A percentile compares a stretch with the other conserved stretches of the same genome.
These are phyloP conservation scores for Annulohypoxylon moriforme DNA, from an alignment of 495 filamentous ascomycete species.

Conservation along the genomic window DNA sequence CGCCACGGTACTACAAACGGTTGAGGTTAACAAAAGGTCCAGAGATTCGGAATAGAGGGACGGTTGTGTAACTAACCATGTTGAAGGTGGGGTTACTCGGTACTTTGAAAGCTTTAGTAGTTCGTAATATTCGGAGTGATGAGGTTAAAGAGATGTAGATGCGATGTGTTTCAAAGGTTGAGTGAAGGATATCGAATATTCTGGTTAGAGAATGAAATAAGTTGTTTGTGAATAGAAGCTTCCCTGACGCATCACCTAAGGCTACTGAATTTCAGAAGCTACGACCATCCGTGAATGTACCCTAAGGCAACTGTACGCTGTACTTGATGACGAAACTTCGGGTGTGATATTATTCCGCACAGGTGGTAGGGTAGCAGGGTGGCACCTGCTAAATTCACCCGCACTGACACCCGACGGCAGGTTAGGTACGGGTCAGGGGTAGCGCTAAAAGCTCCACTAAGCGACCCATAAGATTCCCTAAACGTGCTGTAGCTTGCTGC, in stretches of 20 bases:
- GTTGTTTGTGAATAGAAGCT: conserved; percentile 1
- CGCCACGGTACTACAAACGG: conserved; percentile 48
- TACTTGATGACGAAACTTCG: conserved; percentile 47
- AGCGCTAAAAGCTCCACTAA: neutral
- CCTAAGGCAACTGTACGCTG: conserved; percentile 31
- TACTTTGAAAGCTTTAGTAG: neutral
- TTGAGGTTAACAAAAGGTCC: conserved; percentile 22
- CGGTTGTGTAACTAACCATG: conserved; percentile 36
- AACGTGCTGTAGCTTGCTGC: conserved; percentile 3
- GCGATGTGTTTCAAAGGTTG: neutral
- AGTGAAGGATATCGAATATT: conserved; percentile 1
- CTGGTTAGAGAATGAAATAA: conserved; percentile 1
- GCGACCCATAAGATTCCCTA: neutral
- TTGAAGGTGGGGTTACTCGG: conserved; percentile 15
- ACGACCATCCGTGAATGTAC: neutral
- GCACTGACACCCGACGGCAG: neutral
- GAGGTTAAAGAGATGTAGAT: neutral
- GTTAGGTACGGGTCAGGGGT: conserved; percentile 3
- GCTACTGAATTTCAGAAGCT: conserved; percentile 17
- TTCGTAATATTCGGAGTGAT: neutral
- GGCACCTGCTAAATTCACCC: neutral
- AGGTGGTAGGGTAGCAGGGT: neutral
- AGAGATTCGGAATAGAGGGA: conserved; percentile 15
- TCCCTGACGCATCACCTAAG: conserved; percentile 10
- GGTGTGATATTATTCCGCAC: conserved; percentile 38